Percentiles rank a stretch among this genome's conserved stretches.
Evolutionary conservation across 2,329 filamentous ascomycete species (phyloP).

Genomic region (Hirsutella thompsonii): DNA sequence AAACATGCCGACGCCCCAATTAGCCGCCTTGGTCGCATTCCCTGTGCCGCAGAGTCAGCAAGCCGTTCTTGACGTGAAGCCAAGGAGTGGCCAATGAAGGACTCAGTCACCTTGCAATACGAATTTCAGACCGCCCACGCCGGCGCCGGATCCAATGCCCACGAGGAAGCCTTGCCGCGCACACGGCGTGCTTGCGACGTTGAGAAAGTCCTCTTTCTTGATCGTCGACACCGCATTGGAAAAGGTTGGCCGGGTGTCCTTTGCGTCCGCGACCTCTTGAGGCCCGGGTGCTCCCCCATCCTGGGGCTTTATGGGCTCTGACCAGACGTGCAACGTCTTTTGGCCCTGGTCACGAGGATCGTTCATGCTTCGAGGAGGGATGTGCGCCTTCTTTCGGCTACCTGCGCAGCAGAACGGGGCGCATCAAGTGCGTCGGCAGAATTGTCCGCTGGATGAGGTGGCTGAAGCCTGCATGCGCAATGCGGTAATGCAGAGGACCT

Average conservation of each 20-base stretch:
- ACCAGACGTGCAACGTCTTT: conserved; percentile 24
- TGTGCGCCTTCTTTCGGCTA: conserved; percentile 24
- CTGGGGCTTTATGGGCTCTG: conserved; percentile 17
- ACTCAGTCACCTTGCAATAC: conserved; percentile 54
- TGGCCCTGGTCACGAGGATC: conserved; percentile 9
- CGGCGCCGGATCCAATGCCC: conserved; percentile 71
- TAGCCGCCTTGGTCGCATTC: conserved; percentile 42
- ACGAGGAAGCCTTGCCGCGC: conserved; percentile 70
- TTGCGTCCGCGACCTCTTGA: conserved; percentile 7
- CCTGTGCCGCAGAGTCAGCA: conserved; percentile 10
- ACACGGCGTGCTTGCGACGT: conserved; percentile 70
- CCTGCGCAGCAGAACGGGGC: conserved; percentile 6
- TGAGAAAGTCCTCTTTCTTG: conserved; percentile 54
- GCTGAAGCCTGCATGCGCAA: too few species aligned
- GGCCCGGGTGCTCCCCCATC: conserved; percentile 3
- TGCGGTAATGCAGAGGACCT: too few species aligned
- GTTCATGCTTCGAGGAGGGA: conserved; percentile 13
- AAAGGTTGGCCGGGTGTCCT: conserved; percentile 25
- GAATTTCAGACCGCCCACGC: conserved; percentile 59
- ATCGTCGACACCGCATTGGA: conserved; percentile 54
- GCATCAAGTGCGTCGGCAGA: conserved; percentile 3
- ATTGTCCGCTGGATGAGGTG: not conserved
- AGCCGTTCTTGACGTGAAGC: not conserved
- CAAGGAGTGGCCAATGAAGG: not conserved
- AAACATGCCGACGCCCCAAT: conserved; percentile 78